These are phyloP conservation scores for Monosporozyma siamensis DNA, from an alignment of 805 yeast species.

Conservation along the genomic window DNA sequence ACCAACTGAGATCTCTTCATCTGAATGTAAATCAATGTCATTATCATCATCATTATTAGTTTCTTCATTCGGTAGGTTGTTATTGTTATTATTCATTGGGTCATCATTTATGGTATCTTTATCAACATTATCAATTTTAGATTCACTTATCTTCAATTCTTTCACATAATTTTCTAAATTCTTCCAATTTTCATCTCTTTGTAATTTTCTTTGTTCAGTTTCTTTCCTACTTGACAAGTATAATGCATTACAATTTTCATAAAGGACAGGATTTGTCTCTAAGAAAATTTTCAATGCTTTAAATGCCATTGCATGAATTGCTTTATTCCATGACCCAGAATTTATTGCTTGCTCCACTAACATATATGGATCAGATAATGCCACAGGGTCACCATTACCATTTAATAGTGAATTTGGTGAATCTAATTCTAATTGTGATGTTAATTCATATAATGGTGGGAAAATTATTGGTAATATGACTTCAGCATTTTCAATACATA, in stretches of 20 bases:
- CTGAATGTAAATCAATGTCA: neutral
- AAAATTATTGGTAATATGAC: conserved; percentile 87
- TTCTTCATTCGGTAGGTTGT: neutral
- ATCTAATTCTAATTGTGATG: conserved; percentile 35
- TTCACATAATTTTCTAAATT: conserved; percentile 54
- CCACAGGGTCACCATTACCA: conserved; percentile 3
- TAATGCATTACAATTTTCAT: conserved; percentile 84
- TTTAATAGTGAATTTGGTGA: conserved; percentile 8
- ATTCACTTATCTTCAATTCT: conserved; percentile 17
- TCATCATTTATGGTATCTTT: no score
- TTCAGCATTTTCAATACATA: conserved; percentile 88
- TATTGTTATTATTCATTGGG: neutral
- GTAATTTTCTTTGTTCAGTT: conserved; percentile 52
- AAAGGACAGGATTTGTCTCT: conserved; percentile 84
- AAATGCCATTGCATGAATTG: conserved; percentile 83
- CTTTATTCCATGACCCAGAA: conserved; percentile 81
- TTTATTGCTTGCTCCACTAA: conserved; percentile 33
- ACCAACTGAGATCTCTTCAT: no score
- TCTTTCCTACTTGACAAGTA: conserved; percentile 75
- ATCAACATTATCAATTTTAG: neutral
- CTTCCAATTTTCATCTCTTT: conserved; percentile 63
- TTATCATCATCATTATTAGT: neutral
- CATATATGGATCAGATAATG: conserved; percentile 28
- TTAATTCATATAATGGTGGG: conserved; percentile 79
- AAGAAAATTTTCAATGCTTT: conserved; percentile 84